These are phyloP conservation scores for Meyerozyma elateridarum DNA, from an alignment of 1,139 yeast species.

Conservation along the genomic window DNA sequence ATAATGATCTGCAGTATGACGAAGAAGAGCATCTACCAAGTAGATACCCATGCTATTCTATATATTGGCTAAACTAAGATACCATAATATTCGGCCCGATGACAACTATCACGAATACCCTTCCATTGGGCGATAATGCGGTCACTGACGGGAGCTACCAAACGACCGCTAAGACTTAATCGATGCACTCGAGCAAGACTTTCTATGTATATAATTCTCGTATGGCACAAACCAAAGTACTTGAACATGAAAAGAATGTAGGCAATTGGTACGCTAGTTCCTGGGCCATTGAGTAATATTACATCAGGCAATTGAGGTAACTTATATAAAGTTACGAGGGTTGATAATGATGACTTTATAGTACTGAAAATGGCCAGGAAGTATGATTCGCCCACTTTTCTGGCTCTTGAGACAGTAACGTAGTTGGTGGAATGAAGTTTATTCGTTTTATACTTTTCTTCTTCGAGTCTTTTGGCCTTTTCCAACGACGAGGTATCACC, in stretches of 20 bases:
- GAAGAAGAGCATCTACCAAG: no score
- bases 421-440: slow-evolving; percentile 18
- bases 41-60: no score
- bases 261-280: slow-evolving; percentile 79
- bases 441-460: slow-evolving; percentile 10
- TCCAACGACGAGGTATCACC: slow-evolving; percentile 58
- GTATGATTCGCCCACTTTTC: slow-evolving; percentile 67
- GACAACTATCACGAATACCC: slow-evolving; percentile 47
- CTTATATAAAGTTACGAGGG: slow-evolving; percentile 18
- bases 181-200: slow-evolving; percentile 79
- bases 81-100: slow-evolving; percentile 73
- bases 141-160: slow-evolving; percentile 67
- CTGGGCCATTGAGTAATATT: slow-evolving; percentile 87
- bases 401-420: slow-evolving; percentile 60
- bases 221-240: slow-evolving; percentile 45
- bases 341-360: slow-evolving; percentile 30
- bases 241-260: slow-evolving; percentile 54
- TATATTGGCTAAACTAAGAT: slow-evolving; percentile 54
- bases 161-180: slow-evolving; percentile 71
- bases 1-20: no score
- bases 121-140: slow-evolving; percentile 91
- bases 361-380: slow-evolving; percentile 52
- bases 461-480: slow-evolving; percentile 46
- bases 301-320: slow-evolving; percentile 39
- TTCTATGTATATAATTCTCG: slow-evolving; percentile 76